These are phyloP conservation scores for Mycena kentingensis DNA, from an alignment of 768 basidiomycete genomes.

Conservation along the genomic window DNA sequence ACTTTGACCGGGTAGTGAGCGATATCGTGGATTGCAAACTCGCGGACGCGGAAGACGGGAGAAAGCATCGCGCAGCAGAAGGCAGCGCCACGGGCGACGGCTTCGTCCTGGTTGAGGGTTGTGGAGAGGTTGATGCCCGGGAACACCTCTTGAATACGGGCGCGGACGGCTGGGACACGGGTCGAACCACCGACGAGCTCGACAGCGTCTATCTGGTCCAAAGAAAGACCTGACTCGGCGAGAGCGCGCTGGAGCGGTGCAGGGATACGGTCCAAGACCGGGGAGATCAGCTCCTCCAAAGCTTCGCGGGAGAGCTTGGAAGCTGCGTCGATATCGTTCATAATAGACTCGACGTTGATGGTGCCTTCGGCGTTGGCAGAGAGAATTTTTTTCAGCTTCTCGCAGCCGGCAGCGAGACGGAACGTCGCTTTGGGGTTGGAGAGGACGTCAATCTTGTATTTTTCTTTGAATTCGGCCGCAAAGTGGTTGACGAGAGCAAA, in stretches of 20 bases:
- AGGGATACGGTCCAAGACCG: constrained; percentile 75
- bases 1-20: constrained; percentile 88
- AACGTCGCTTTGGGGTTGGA: constrained; percentile 90
- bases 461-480: constrained; percentile 87
- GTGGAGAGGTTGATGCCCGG: constrained; percentile 80
- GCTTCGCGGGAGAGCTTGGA: constrained; percentile 82
- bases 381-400: constrained; percentile 94
- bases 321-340: constrained; percentile 93
- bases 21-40: constrained; percentile 89
- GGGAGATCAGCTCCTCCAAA: constrained; percentile 76
- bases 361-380: constrained; percentile 91
- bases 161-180: constrained; percentile 90
- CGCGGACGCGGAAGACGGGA: constrained; percentile 96
- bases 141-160: constrained; percentile 82
- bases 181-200: constrained; percentile 95
- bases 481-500: constrained; percentile 88
- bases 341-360: constrained; percentile 92
- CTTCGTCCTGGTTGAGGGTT: constrained; percentile 98
- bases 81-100: constrained; percentile 92
- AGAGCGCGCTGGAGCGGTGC: constrained; percentile 79
- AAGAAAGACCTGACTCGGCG: constrained; percentile 72
- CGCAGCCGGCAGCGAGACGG: constrained; percentile 85
- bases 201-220: constrained; percentile 86
- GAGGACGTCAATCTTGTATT: constrained; percentile 97
- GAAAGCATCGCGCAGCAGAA: constrained; percentile 97